Conservation (phyloP, 371 early-diverging fungal genomes). For the Rhizopus arrhizus region DNA sequence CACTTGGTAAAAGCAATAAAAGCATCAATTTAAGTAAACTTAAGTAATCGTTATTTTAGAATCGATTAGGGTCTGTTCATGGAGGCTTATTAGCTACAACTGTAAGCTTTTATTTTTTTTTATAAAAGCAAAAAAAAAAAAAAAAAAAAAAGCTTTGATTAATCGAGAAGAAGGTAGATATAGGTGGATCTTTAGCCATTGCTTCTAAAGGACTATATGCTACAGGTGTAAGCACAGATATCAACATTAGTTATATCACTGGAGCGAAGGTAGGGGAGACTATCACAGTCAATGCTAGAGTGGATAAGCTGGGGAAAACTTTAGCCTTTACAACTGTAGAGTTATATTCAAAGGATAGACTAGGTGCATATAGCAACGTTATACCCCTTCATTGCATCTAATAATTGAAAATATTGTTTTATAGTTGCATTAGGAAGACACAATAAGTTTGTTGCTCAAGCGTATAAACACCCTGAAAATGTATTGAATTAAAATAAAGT, state of each 20-base stretch:
- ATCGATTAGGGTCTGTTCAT: conserved; percentile 60
- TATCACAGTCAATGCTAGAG: conserved; percentile 53
- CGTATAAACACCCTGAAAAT: conserved; percentile 48
- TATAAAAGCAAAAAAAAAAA: background rate
- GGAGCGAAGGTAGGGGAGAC: conserved; percentile 59
- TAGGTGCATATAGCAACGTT: conserved; percentile 29
- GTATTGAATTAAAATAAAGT: conserved; percentile 12
- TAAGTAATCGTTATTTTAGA: conserved; percentile 35
- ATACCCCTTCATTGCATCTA: background rate
- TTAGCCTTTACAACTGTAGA: conserved; percentile 64
- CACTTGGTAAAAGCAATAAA: conserved; percentile 47
- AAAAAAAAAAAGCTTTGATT: background rate
- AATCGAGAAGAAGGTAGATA: conserved; percentile 35
- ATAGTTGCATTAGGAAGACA: conserved; percentile 64
- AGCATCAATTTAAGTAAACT: background rate
- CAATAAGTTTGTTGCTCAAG: conserved; percentile 64
- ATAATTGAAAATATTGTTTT: conserved; percentile 1
- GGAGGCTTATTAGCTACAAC: conserved; percentile 64
- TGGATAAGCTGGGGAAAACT: conserved; percentile 65
- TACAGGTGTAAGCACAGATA: conserved; percentile 69
- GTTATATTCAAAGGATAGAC: conserved; percentile 43
- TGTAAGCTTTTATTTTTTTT: conserved; percentile 30
- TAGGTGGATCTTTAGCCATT: conserved; percentile 66
- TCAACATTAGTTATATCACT: conserved; percentile 62
- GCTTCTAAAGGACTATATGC: conserved; percentile 61